phyloP scores from a whole-genome alignment of 1,139 yeast genomes.

The Debaryomyces subglobosus region DNA sequence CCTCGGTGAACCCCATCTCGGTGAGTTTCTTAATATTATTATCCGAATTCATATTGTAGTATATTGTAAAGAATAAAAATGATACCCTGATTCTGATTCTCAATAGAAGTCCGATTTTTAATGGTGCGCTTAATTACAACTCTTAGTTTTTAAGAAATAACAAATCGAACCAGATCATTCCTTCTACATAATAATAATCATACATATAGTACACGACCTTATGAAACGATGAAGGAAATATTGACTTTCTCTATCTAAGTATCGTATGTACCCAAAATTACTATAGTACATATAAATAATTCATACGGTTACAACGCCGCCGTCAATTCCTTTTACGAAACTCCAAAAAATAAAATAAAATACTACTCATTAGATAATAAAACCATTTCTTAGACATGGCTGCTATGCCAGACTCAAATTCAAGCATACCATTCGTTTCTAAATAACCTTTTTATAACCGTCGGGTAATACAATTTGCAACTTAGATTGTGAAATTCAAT shows the following conservation, averaged over 20 bases:
- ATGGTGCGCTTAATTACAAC: neutral
- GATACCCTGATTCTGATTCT: neutral
- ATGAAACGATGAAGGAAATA: too few species aligned
- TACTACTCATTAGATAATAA: too few species aligned
- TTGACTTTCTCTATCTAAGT: too few species aligned
- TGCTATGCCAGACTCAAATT: too few species aligned
- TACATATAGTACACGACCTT: too few species aligned
- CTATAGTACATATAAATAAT: neutral
- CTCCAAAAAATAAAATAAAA: neutral
- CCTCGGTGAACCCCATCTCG: conserved; percentile 65
- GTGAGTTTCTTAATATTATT: conserved; percentile 39
- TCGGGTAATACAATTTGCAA: too few species aligned
- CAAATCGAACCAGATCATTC: neutral
- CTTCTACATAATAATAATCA: too few species aligned
- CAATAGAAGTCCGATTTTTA: neutral
- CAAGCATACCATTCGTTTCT: too few species aligned
- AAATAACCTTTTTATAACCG: too few species aligned
- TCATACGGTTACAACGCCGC: neutral
- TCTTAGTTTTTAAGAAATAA: neutral
- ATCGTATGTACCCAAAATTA: neutral
- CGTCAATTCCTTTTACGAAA: neutral
- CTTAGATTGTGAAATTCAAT: too few species aligned
- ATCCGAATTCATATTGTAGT: conserved; percentile 14
- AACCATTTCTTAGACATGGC: too few species aligned
- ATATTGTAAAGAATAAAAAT: neutral